Base-by-base conservation (phyloP, 2,329 filamentous ascomycete species). In the Pseudocercospora eumusae region DNA sequence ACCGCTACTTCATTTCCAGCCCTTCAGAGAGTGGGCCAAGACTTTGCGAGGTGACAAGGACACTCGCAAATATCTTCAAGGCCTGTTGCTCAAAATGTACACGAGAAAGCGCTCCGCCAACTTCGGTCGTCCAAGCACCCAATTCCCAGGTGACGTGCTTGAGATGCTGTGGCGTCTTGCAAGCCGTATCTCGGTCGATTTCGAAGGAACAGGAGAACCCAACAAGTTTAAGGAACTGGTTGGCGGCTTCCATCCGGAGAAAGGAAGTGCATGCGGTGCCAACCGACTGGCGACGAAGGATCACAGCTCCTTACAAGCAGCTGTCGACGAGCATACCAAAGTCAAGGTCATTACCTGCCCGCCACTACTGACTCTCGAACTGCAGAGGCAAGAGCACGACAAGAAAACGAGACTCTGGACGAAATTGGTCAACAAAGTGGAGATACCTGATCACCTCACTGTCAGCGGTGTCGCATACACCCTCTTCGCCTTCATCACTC, bases 401-500 rank as follows among this genome's bases (percentile, higher is more conserved):
- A 74, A 79, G 55, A 75, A 76, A 3, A 77, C 79, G 33, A 81
- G 84, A 2, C 80, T 82, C 27, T 88, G 85, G 81, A 80, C 82
- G 55, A 81, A 87, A 64, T 70, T 85, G 5, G 78, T 82, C 56
- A 81, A 86, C 69, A 80, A 79, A 45, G 82, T 88, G n/a, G 76
- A 79, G 2, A 68, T 87, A 13, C 78, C 86, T 57, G 84, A 88
- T 58, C 74, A 79, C 10, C 70, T 87, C 25, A 78, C 78, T 47
- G 73, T 86, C n/a, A 69, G 77, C 25, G 76, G 71, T 8, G 76
- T 75, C 11, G 71, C 76, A 10, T 88, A 87, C 68, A 81, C 80
- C 1, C 78, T 88, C 0, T 87, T 85, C 65, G 84, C 84, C 2
- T 83, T 87, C 64, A 75, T 87, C 31, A 83, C 85, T 2, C 86